A percentile compares a stretch with the other conserved stretches of the same genome.
phyloP scores from a whole-genome alignment of 306 rosid species.

The Dryas alaskensis region DNA sequence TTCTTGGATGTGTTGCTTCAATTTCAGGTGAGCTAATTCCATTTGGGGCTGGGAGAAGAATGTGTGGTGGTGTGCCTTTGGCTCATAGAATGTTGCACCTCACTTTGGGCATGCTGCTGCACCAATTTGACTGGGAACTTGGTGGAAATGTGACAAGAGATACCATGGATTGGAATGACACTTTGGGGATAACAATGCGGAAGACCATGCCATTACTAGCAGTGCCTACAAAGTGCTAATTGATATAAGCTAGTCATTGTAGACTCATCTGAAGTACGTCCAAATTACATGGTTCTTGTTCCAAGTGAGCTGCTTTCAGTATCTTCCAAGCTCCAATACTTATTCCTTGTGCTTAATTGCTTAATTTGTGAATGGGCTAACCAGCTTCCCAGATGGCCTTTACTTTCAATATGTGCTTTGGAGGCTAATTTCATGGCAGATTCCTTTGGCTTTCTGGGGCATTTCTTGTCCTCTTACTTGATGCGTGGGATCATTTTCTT shows the following conservation, averaged over 20 bases:
- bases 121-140: constrained; percentile 59
- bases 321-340: neutral
- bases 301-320: no score
- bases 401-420: no score
- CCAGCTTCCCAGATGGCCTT: no score
- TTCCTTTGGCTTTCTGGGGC: no score
- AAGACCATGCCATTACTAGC: constrained; percentile 44
- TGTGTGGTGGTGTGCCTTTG: constrained; percentile 53
- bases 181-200: constrained; percentile 39
- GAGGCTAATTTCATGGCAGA: no score
- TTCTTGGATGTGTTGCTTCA: constrained; percentile 58
- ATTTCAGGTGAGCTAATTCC: constrained; percentile 53
- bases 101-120: constrained; percentile 44
- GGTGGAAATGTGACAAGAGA: constrained; percentile 14
- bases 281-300: neutral
- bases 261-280: neutral
- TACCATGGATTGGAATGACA: constrained; percentile 44
- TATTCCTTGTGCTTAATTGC: no score
- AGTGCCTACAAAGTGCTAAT: constrained; percentile 33
- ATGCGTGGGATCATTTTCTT: no score
- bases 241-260: neutral
- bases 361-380: no score
- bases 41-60: constrained; percentile 59
- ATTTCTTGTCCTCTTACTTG: no score
- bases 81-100: constrained; percentile 46